Evolutionary conservation across 352 stramenopile genomes (phyloP), one percentile per base, ranked within the genome.

Genomic region (Elongisporangium prolatum): DNA sequence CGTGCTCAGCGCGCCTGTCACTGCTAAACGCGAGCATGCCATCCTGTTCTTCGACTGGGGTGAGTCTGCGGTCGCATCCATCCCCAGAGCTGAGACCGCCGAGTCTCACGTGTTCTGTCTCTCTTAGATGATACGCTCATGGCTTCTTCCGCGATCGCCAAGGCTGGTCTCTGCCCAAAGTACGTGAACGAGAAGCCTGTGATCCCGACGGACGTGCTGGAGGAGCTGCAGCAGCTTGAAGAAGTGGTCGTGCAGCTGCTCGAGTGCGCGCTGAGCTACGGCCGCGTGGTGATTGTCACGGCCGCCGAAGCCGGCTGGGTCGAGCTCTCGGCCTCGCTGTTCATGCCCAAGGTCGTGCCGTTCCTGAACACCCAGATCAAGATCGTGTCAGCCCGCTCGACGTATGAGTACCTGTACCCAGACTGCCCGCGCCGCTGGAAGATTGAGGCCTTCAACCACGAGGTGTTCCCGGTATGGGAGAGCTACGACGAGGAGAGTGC

Each of bases 301-400:
- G 91, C 91, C 4, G 89, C 89, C 9, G 88, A 97, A 57, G 80
- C 76, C 7, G 89, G 87, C n/a, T 97, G 89, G 89, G 86, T 97
- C 8, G 82, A 97, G 58, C 71, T 96, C 11, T 95, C 82, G 21
- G 84, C 87, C 14, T 87, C 84, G 57, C 69, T 93, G 13, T 97
- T 96, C 65, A 86, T 97, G 75, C 89, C 89, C 14, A 75, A 74
- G 2, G 79, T 95, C 16, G 64, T 93, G 52, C 71, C 74, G n/a
- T 79, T 93, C 21, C 70, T 97, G 22, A 78, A 80, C 63, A 85
- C 77, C 21, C 71, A 86, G 48, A 89, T 97, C 40, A 93, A 91
- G 61, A 82, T 97, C 25, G 68, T 96, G 20, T 96, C 86, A n/a
- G 89, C 89, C n/a, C 84, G 89, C 13, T 91, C 85, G 37, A 93